phyloP scores from a whole-genome alignment of 139 green algal genomes.

The Pseudopediastrum boryanum region DNA sequence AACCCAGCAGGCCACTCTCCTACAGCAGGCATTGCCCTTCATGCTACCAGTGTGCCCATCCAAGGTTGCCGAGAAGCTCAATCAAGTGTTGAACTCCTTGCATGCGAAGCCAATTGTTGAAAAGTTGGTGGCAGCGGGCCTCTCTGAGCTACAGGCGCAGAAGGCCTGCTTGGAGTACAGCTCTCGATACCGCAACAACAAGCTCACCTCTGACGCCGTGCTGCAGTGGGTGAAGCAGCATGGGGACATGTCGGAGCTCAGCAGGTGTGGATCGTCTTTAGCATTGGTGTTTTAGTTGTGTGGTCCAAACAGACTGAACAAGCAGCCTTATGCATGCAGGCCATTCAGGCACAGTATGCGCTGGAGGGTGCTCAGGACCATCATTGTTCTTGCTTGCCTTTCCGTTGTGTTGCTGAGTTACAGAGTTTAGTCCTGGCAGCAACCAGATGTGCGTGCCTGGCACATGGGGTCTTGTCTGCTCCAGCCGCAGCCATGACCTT shows the following conservation, averaged over 20 bases:
- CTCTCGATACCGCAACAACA: too few species aligned
- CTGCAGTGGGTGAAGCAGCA: not conserved
- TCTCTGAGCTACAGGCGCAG: not conserved
- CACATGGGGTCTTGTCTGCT: too few species aligned
- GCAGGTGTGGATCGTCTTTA: not conserved
- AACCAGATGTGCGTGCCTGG: too few species aligned
- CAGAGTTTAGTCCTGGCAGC: too few species aligned
- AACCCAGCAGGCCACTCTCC: slow-evolving; percentile 2
- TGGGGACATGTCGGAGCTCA: not conserved
- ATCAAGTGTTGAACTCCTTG: not conserved
- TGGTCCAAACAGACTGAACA: not conserved
- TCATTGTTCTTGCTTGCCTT: too few species aligned
- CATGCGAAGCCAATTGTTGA: not conserved
- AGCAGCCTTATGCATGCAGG: too few species aligned
- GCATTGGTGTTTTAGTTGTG: not conserved
- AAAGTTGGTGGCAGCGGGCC: not conserved
- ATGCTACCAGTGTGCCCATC: not conserved
- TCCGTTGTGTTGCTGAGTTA: too few species aligned
- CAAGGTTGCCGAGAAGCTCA: not conserved
- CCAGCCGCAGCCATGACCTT: too few species aligned
- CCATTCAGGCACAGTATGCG: too few species aligned
- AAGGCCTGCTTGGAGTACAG: not conserved
- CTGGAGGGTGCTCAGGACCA: too few species aligned
- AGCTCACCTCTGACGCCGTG: not conserved
- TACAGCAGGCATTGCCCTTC: not conserved